Evolutionary conservation across 371 early-diverging fungal species (phyloP).

Genomic region (Massospora cicadina): DNA sequence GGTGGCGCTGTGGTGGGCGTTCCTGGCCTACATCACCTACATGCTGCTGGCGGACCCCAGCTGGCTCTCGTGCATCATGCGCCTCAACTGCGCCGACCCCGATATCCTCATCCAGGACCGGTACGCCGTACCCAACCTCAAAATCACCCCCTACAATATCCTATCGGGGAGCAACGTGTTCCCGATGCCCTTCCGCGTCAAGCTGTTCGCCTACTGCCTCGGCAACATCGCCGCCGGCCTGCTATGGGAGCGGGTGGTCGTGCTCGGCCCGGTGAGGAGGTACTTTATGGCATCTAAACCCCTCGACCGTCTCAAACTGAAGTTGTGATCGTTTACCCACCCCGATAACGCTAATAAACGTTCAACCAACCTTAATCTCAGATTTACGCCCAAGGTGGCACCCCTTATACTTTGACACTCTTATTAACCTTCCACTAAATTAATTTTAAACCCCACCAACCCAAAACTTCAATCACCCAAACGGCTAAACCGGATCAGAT

Average conservation of each 20-base stretch:
- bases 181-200: slow-evolving; percentile 33
- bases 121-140: slow-evolving; percentile 20
- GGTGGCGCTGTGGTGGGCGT: slow-evolving; percentile 27
- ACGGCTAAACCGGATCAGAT: too few species aligned
- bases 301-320: slow-evolving; percentile 1
- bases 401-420: too few species aligned
- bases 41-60: slow-evolving; percentile 48
- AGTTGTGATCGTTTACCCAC: slow-evolving; percentile 7
- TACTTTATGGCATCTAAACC: slow-evolving; percentile 10
- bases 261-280: slow-evolving; percentile 19
- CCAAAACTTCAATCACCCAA: too few species aligned
- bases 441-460: too few species aligned
- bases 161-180: slow-evolving; percentile 47
- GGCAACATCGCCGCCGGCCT: slow-evolving; percentile 19
- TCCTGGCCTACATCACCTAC: slow-evolving; percentile 31
- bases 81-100: slow-evolving; percentile 47
- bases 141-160: slow-evolving; percentile 32
- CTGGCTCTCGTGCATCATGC: slow-evolving; percentile 41
- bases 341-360: too few species aligned
- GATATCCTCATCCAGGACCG: slow-evolving; percentile 18
- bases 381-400: too few species aligned
- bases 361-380: too few species aligned
- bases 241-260: slow-evolving; percentile 17
- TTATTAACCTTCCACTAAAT: too few species aligned
- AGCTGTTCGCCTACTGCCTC: slow-evolving; percentile 25